phyloP scores from a whole-genome alignment of 2,329 filamentous ascomycete genomes.

The Cordyceps cicadae region DNA sequence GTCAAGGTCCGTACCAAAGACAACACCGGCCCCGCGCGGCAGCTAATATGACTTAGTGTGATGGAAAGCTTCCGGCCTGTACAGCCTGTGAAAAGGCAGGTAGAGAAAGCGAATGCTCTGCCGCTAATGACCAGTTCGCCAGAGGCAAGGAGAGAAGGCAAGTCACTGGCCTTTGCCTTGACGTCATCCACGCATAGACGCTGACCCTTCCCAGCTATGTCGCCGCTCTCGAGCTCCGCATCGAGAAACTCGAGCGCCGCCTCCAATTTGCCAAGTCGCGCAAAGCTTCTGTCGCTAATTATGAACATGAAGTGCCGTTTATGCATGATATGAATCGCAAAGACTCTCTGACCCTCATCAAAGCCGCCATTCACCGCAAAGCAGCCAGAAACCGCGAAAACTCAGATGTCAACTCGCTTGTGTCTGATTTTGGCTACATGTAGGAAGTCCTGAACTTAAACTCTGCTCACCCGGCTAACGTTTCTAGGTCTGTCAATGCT shows the following conservation, averaged over 20 bases:
- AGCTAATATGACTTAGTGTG: conserved; percentile 49
- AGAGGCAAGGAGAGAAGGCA: conserved; percentile 87
- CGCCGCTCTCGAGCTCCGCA: conserved; percentile 81
- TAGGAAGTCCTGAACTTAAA: conserved; percentile 35
- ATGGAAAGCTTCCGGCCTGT: conserved; percentile 90
- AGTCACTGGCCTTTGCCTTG: not conserved
- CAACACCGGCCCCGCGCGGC: not conserved
- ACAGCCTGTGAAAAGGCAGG: conserved; percentile 91
- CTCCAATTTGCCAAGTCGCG: conserved; percentile 62
- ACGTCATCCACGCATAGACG: conserved; percentile 9
- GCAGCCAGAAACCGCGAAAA: conserved; percentile 62
- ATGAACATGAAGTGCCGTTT: conserved; percentile 46
- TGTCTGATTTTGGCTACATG: conserved; percentile 90
- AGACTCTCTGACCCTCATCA: conserved; percentile 54
- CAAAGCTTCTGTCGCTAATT: conserved; percentile 60
- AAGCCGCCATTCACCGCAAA: conserved; percentile 56
- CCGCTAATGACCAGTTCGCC: conserved; percentile 92
- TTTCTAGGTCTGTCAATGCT: conserved; percentile 74
- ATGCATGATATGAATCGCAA: conserved; percentile 45
- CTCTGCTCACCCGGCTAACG: not conserved
- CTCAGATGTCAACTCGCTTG: conserved; percentile 80
- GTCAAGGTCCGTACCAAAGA: conserved; percentile 57
- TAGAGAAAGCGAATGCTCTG: conserved; percentile 78
- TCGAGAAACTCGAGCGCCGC: conserved; percentile 78
- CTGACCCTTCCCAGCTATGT: conserved; percentile 57